Conservation (phyloP, 345 rosid genomes). For the Salix arbutifolia region DNA sequence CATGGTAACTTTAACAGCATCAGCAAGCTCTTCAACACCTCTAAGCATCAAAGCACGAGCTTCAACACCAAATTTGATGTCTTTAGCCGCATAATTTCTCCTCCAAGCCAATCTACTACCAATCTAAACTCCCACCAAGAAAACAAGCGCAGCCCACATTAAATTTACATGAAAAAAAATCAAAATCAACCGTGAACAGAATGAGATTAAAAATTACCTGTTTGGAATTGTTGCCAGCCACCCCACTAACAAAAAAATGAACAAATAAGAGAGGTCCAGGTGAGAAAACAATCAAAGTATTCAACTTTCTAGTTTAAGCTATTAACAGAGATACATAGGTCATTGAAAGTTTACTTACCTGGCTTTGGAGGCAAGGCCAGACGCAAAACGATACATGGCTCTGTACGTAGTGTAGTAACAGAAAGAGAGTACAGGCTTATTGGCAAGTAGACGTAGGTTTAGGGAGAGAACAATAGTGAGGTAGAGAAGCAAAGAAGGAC, state of each 20-base stretch:
- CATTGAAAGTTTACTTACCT: background rate
- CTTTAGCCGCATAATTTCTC: constrained; percentile 25
- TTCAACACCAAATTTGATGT: constrained; percentile 23
- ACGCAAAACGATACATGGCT: constrained; percentile 20
- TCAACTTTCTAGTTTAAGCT: too few species aligned
- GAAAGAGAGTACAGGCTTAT: background rate
- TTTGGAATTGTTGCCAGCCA: constrained; percentile 8
- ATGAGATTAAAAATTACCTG: constrained; percentile 12
- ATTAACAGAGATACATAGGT: background rate
- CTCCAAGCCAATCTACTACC: constrained; percentile 21
- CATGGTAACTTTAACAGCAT: constrained; percentile 28
- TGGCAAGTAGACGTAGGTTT: background rate
- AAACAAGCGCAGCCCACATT: background rate
- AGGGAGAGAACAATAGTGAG: background rate
- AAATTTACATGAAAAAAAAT: background rate
- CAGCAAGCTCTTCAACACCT: constrained; percentile 26
- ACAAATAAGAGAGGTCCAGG: background rate
- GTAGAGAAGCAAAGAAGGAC: background rate
- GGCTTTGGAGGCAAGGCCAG: constrained; percentile 23
- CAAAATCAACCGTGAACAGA: too few species aligned
- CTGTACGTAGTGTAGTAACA: background rate
- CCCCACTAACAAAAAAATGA: background rate
- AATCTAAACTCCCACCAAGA: constrained; percentile 5
- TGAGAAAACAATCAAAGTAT: background rate
- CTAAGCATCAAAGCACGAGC: constrained; percentile 27